Conservation (phyloP, 2,329 filamentous ascomycete genomes). For the Tolypocladium inflatum region DNA sequence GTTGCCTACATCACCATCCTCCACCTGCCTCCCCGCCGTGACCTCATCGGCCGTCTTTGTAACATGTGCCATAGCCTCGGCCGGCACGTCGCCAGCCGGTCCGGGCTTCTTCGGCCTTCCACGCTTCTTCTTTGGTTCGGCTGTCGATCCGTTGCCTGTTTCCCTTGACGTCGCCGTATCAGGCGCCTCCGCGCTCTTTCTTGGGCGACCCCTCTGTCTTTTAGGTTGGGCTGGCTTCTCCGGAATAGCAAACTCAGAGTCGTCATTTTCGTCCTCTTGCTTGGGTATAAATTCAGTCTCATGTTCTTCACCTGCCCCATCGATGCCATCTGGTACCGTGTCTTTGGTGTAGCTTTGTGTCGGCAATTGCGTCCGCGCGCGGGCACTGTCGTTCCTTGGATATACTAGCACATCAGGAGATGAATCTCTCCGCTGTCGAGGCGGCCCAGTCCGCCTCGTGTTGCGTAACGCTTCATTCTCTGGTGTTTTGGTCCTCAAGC, state of each 20-base stretch:
- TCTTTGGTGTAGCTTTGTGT: neutral
- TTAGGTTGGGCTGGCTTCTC: slow-evolving; percentile 12
- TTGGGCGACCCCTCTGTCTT: slow-evolving; percentile 22
- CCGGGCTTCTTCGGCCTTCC: slow-evolving; percentile 30
- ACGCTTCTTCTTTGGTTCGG: slow-evolving; percentile 23
- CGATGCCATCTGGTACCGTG: neutral
- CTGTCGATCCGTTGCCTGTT: neutral
- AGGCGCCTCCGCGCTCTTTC: slow-evolving; percentile 12
- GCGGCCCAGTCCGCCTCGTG: neutral
- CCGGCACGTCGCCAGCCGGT: neutral
- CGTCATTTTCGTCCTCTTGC: slow-evolving; percentile 6
- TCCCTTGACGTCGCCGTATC: slow-evolving; percentile 6
- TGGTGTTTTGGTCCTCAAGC: slow-evolving; percentile 9
- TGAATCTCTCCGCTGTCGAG: slow-evolving; percentile 3
- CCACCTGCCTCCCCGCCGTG: neutral
- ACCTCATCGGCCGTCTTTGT: neutral
- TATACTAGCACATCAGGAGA: slow-evolving; percentile 9
- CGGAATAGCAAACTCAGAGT: slow-evolving; percentile 3
- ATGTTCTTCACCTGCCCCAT: neutral
- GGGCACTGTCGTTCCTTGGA: neutral
- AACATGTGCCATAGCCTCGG: neutral
- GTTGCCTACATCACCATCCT: neutral
- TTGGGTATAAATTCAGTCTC: neutral
- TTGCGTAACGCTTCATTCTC: slow-evolving; percentile 2
- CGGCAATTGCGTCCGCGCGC: neutral